Percentiles rank a stretch among this genome's conserved stretches.
Evolutionary conservation across 2,329 filamentous ascomycete genomes (phyloP).

Genomic region (Fusarium tjaetaba): DNA sequence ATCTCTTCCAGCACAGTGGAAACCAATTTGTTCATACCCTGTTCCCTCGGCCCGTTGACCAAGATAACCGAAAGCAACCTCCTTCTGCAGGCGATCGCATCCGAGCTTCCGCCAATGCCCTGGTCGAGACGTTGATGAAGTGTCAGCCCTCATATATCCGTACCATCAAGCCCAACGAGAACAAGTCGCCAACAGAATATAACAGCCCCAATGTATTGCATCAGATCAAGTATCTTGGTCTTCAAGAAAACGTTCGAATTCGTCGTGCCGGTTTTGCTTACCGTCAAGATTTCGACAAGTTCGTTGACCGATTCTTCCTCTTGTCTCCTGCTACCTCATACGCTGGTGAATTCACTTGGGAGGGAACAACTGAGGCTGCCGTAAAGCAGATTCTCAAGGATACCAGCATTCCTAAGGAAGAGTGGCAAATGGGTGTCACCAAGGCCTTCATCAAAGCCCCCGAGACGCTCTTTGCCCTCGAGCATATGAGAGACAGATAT

Average conservation of each 20-base stretch:
- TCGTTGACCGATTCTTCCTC: constrained; percentile 96
- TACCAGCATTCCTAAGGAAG: constrained; percentile 92
- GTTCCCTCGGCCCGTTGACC: constrained; percentile 93
- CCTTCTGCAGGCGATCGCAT: constrained; percentile 97
- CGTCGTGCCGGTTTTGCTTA: constrained; percentile 96
- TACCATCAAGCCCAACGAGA: constrained; percentile 99
- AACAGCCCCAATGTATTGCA: constrained; percentile 92
- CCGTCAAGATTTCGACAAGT: constrained; percentile 96
- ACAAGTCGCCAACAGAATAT: constrained; percentile 94
- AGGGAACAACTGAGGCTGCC: constrained; percentile 85
- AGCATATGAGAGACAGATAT: constrained; percentile 97
- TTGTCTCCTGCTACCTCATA: constrained; percentile 95
- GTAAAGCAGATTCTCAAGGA: constrained; percentile 95
- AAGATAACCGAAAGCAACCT: constrained; percentile 93
- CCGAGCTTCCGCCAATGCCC: constrained; percentile 90
- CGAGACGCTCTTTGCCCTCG: constrained; percentile 93
- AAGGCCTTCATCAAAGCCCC: constrained; percentile 99
- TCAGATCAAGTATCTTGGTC: constrained; percentile 97
- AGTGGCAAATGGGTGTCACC: constrained; percentile 96
- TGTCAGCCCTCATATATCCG: constrained; percentile 97
- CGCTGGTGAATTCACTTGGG: constrained; percentile 97
- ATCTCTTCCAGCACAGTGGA: constrained; percentile 82
- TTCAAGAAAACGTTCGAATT: constrained; percentile 99
- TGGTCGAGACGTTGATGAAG: constrained; percentile 96
- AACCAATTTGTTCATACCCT: constrained; percentile 88